A percentile compares a stretch with the other conserved stretches of the same genome.
Evolutionary conservation across 2,329 filamentous ascomycete species (phyloP).

Genomic region (Ophiostoma himal-ulmi): DNA sequence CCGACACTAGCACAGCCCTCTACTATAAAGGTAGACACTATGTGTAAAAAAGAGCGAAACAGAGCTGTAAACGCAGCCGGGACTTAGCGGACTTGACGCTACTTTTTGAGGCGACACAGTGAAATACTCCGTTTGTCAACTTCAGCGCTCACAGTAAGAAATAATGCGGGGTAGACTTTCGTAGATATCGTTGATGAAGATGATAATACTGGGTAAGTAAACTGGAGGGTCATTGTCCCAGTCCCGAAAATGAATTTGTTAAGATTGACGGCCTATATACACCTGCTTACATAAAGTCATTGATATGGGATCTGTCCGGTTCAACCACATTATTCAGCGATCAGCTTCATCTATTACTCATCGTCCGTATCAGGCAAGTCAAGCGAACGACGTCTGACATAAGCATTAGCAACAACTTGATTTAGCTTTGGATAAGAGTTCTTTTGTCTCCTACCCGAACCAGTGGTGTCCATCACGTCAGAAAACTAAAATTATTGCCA

Average conservation of each 20-base stretch:
- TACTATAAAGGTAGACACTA: not conserved
- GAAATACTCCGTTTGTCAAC: not conserved
- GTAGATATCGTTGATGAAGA: not conserved
- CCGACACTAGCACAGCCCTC: not conserved
- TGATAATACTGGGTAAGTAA: not conserved
- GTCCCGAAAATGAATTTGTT: not conserved
- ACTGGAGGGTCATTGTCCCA: not conserved
- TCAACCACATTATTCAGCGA: not conserved
- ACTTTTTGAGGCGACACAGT: not conserved
- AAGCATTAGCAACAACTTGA: not conserved
- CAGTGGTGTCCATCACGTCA: not conserved
- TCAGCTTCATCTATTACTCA: not conserved
- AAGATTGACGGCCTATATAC: not conserved
- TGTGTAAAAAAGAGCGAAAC: not conserved
- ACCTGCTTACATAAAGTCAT: not conserved
- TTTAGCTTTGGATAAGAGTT: not conserved
- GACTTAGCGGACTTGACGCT: conserved; percentile 1
- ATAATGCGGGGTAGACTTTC: not conserved
- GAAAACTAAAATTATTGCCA: not conserved
- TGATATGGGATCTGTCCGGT: not conserved
- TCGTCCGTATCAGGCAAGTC: not conserved
- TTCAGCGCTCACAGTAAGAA: not conserved
- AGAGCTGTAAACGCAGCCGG: not conserved
- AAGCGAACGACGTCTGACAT: not conserved
- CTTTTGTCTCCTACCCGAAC: not conserved